Conservation (phyloP, 257 asterid genomes). For the Avicennia marina region DNA sequence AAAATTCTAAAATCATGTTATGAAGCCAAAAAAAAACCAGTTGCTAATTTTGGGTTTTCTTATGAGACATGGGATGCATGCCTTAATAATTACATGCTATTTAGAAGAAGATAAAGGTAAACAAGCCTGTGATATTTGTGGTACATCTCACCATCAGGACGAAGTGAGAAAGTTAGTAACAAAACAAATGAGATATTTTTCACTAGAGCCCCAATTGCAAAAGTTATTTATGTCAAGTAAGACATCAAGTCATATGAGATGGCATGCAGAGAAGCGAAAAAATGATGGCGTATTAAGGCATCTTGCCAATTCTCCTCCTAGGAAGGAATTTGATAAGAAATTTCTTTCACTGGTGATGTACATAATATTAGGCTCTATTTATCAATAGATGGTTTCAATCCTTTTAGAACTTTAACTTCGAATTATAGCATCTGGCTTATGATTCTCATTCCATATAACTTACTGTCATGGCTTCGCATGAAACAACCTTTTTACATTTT, state of each 20-base stretch:
- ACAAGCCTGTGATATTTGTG: too few relatives aligned
- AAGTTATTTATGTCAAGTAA: background rate
- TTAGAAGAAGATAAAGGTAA: too few relatives aligned
- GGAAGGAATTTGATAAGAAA: conserved; percentile 8
- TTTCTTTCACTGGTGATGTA: background rate
- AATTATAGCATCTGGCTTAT: conserved; percentile 7
- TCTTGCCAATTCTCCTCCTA: background rate
- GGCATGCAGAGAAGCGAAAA: background rate
- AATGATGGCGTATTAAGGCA: background rate
- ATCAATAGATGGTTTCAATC: conserved; percentile 10
- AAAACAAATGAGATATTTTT: background rate
- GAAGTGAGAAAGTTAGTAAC: too few relatives aligned
- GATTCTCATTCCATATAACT: conserved; percentile 6
- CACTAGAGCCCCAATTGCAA: background rate
- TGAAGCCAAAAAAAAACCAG: too few relatives aligned
- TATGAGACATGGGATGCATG: too few relatives aligned
- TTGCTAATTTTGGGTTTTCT: too few relatives aligned
- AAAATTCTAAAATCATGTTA: too few relatives aligned
- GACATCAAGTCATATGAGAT: background rate
- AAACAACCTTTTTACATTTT: background rate
- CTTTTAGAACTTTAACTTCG: background rate
- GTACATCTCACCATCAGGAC: too few relatives aligned
- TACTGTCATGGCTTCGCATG: conserved; percentile 18
- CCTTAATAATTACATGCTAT: too few relatives aligned
- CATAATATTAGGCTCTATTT: conserved; percentile 4